Evolutionary conservation across 331 rosid genomes (phyloP).

Genomic region (Phaseolus coccineus): DNA sequence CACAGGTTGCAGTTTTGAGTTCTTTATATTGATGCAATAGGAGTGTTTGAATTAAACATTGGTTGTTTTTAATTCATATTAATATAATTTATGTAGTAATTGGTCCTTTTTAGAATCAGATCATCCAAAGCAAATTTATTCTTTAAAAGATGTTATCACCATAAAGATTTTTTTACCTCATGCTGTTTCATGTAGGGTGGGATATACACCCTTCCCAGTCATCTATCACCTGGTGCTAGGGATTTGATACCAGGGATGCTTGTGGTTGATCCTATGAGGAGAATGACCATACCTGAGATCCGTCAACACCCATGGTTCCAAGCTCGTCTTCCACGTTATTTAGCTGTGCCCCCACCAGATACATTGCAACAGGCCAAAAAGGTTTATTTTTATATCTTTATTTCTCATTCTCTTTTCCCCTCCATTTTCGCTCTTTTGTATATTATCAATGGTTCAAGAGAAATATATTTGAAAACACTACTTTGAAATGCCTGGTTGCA

Average conservation of each 20-base stretch:
- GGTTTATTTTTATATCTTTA: slow-evolving; percentile 49
- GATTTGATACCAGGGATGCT: slow-evolving; percentile 89
- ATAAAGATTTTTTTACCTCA: slow-evolving; percentile 6
- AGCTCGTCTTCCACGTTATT: slow-evolving; percentile 86
- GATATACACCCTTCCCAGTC: slow-evolving; percentile 87
- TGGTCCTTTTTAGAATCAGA: slow-evolving; percentile 21
- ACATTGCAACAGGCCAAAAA: slow-evolving; percentile 76
- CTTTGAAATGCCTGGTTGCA: slow-evolving; percentile 11
- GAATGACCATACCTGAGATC: slow-evolving; percentile 86
- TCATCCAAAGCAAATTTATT: slow-evolving; percentile 32
- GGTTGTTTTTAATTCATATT: slow-evolving; percentile 25
- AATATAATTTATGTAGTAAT: not conserved
- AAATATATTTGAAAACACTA: slow-evolving; percentile 2
- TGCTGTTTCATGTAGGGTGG: slow-evolving; percentile 68
- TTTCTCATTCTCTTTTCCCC: not conserved
- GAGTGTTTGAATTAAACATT: slow-evolving; percentile 15
- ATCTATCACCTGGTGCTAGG: slow-evolving; percentile 81
- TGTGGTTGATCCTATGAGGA: slow-evolving; percentile 86
- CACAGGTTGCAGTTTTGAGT: not conserved
- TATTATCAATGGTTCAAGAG: not conserved
- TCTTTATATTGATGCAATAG: slow-evolving; percentile 9
- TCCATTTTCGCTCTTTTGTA: slow-evolving; percentile 26
- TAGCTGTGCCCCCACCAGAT: slow-evolving; percentile 86
- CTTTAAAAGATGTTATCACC: not conserved
- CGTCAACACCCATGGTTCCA: slow-evolving; percentile 92